These are phyloP conservation scores for Ceriops zippeliana DNA, from an alignment of 345 rosid species.

Conservation along the genomic window DNA sequence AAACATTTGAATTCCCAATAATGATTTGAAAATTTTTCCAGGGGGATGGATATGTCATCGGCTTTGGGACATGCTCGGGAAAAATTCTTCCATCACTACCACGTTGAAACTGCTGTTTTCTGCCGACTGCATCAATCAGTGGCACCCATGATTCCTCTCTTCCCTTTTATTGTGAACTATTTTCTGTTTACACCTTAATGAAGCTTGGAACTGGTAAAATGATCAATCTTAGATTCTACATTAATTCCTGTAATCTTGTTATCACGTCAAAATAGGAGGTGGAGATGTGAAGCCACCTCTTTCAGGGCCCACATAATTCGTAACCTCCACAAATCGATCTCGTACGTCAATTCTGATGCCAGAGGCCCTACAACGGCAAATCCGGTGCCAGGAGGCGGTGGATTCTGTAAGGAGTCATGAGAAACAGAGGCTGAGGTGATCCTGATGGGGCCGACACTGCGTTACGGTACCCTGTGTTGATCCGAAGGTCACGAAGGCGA, in stretches of 20 bases:
- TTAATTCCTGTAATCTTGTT: too few relatives aligned
- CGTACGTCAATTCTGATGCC: slow-evolving; percentile 52
- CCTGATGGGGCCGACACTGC: slow-evolving; percentile 68
- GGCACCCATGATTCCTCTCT: too few relatives aligned
- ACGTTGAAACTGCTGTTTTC: slow-evolving; percentile 2
- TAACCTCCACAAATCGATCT: slow-evolving; percentile 47
- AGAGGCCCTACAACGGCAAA: slow-evolving; percentile 38
- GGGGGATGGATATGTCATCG: slow-evolving; percentile 88
- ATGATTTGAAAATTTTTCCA: slow-evolving; percentile 33
- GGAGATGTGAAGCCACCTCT: slow-evolving; percentile 1
- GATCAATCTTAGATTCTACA: too few relatives aligned
- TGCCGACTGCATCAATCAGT: not conserved
- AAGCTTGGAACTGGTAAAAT: too few relatives aligned
- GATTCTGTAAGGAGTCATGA: slow-evolving; percentile 59
- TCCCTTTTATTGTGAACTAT: too few relatives aligned
- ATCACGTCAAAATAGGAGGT: too few relatives aligned
- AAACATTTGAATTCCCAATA: not conserved
- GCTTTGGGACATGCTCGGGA: slow-evolving; percentile 88
- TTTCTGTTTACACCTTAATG: too few relatives aligned
- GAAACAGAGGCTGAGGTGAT: slow-evolving; percentile 57
- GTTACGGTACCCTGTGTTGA: slow-evolving; percentile 64
- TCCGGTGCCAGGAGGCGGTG: slow-evolving; percentile 81
- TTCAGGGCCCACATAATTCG: slow-evolving; percentile 61
- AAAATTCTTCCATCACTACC: slow-evolving; percentile 49
- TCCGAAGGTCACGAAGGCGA: slow-evolving; percentile 67